A percentile compares a stretch with the other conserved stretches of the same genome.
Conservation (phyloP, 352 stramenopile genomes). For the Globisporangium carolinianum region DNA sequence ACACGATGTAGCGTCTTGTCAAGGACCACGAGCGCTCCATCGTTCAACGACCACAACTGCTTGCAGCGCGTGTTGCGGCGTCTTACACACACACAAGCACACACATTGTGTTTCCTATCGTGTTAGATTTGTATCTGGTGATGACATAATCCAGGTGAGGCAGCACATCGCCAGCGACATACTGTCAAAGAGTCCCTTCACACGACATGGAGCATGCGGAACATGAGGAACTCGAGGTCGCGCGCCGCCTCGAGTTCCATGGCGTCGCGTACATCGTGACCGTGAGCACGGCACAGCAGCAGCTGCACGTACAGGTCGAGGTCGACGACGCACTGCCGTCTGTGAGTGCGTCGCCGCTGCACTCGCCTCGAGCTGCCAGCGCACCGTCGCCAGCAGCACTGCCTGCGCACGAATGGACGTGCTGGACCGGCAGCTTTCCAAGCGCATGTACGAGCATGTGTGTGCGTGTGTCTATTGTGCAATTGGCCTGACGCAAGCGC, state of each 20-base stretch:
- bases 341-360: not conserved
- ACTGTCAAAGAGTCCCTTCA: not conserved
- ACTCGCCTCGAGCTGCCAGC: not conserved
- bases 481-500: not conserved
- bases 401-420: conserved; percentile 10
- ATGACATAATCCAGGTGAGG: no score
- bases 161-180: no score
- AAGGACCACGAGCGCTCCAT: no score
- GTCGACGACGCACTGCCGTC: conserved; percentile 22
- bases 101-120: no score
- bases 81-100: no score
- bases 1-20: no score
- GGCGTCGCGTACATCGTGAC: conserved; percentile 71
- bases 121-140: no score
- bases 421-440: conserved; percentile 64
- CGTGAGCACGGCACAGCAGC: conserved; percentile 43
- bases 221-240: conserved; percentile 49
- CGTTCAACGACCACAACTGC: no score
- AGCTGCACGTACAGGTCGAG: conserved; percentile 68
- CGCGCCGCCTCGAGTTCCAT: conserved; percentile 57
- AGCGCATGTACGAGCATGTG: conserved; percentile 22
- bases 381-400: not conserved
- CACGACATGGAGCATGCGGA: not conserved
- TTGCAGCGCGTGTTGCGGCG: no score
- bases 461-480: not conserved